Evolutionary conservation across 2,329 filamentous ascomycete species (phyloP).

Genomic region (Penicillium capsulatum): DNA sequence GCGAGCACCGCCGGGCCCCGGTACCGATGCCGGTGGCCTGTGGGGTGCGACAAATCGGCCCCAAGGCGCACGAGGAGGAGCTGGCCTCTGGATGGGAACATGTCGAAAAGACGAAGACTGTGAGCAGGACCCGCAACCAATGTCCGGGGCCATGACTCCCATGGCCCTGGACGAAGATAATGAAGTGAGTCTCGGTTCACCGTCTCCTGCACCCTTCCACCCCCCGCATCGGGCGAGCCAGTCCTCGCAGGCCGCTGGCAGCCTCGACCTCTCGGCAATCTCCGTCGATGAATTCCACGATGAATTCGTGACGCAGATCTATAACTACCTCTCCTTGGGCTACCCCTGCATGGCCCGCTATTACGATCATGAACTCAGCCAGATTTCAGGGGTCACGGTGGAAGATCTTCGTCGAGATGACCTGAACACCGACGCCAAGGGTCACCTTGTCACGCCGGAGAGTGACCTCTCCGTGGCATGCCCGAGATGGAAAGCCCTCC

Average conservation of each 20-base stretch:
- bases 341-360: conserved; percentile 79
- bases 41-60: conserved; percentile 70
- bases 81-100: conserved; percentile 44
- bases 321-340: conserved; percentile 91
- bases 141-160: conserved; percentile 27
- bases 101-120: conserved; percentile 29
- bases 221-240: too few species aligned
- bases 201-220: too few species aligned
- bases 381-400: conserved; percentile 68
- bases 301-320: conserved; percentile 87
- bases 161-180: conserved; percentile 16
- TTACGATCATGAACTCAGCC: conserved; percentile 80
- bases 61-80: conserved; percentile 32
- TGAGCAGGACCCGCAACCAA: conserved; percentile 10
- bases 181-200: background rate
- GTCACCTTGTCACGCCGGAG: conserved; percentile 61
- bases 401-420: conserved; percentile 70
- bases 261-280: conserved; percentile 36
- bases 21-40: conserved; percentile 57
- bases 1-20: conserved; percentile 47
- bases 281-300: conserved; percentile 66
- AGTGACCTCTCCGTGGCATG: conserved; percentile 51
- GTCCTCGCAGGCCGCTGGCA: background rate
- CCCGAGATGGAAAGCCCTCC: conserved; percentile 77
- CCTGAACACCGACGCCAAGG: conserved; percentile 59